phyloP scores from a whole-genome alignment of 768 basidiomycete species.

The Mycena venus region DNA sequence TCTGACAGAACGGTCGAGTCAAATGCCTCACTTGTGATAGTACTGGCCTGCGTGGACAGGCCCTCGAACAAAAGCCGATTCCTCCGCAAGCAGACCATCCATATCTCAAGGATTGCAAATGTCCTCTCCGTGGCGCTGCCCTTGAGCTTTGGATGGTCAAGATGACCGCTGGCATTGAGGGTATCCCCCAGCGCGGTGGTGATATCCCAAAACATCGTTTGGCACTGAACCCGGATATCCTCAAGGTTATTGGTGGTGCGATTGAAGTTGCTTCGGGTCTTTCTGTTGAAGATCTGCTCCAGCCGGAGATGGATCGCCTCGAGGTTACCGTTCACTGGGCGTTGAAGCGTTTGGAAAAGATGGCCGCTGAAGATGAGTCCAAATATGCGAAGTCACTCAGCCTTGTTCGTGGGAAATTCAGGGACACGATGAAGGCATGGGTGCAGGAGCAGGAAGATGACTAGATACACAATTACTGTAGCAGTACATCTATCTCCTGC shows the following conservation, averaged over 20 bases:
- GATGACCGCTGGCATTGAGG: neutral
- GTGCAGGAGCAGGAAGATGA: neutral
- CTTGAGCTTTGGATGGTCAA: conserved; percentile 12
- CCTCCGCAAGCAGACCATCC: neutral
- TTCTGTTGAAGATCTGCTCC: neutral
- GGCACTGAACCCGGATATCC: neutral
- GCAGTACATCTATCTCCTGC: neutral
- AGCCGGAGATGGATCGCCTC: neutral
- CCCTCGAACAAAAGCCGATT: neutral
- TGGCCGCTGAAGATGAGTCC: neutral
- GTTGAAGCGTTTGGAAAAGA: neutral
- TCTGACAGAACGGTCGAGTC: neutral
- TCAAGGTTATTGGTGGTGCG: neutral
- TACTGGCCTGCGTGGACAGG: neutral
- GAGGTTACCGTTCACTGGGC: conserved; percentile 3
- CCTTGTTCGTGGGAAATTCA: neutral
- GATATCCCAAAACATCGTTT: neutral
- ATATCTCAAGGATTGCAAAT: neutral
- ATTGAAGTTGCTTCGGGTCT: neutral
- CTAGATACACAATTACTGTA: neutral
- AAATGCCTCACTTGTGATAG: neutral
- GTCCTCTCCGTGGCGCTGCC: conserved; percentile 2
- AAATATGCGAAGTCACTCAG: neutral
- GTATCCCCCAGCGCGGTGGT: neutral
- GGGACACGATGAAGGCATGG: neutral